Conservation (phyloP, 2,329 filamentous ascomycete genomes). For the Talaromyces sp. region DNA sequence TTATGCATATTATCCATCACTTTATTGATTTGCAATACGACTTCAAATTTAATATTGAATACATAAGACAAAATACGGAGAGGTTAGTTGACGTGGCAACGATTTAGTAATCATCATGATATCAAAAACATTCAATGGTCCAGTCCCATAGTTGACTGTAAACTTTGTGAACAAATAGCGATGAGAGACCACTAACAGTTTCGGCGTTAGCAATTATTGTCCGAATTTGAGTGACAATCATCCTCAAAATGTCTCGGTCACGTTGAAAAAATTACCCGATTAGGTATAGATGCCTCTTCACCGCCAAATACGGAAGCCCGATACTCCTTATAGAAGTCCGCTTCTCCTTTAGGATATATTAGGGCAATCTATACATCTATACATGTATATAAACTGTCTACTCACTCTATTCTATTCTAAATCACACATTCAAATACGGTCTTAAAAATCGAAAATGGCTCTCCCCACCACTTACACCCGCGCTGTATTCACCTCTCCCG, state of each 20-base stretch:
- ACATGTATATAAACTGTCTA: background rate
- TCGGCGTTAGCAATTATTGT: background rate
- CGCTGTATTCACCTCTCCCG: constrained; percentile 54
- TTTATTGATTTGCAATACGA: background rate
- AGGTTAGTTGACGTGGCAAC: background rate
- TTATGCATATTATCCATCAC: background rate
- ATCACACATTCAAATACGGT: background rate
- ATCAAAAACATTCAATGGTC: background rate
- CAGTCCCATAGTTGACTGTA: too few relatives aligned
- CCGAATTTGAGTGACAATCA: background rate
- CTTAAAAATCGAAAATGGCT: constrained; percentile 12
- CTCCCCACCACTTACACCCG: constrained; percentile 66
- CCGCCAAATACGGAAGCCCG: background rate
- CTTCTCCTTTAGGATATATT: background rate
- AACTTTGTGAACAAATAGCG: background rate
- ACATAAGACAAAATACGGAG: background rate
- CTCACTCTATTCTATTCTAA: background rate
- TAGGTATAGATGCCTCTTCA: background rate
- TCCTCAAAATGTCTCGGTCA: background rate
- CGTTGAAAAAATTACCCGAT: background rate
- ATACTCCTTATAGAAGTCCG: background rate
- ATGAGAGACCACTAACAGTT: background rate
- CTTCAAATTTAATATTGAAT: background rate
- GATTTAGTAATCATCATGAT: background rate
- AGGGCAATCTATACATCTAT: background rate